Evolutionary conservation across 345 rosid genomes (phyloP).

Genomic region (Isatis tinctoria): DNA sequence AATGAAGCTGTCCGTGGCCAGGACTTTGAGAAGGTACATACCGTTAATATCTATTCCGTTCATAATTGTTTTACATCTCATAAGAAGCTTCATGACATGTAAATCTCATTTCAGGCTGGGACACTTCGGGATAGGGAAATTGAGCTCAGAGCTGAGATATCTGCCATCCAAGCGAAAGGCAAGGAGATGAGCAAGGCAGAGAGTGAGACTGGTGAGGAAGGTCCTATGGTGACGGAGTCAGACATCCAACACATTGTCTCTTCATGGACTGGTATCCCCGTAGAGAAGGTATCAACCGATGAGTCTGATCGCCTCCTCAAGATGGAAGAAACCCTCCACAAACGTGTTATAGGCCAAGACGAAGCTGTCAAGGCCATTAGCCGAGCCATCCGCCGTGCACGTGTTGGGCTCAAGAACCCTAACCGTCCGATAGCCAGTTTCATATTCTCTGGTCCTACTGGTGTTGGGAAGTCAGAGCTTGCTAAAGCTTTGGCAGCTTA

Average conservation of each 20-base stretch:
- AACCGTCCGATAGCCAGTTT: slow-evolving; percentile 63
- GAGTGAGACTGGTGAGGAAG: slow-evolving; percentile 81
- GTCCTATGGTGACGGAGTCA: slow-evolving; percentile 73
- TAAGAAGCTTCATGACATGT: not conserved
- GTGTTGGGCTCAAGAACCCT: slow-evolving; percentile 61
- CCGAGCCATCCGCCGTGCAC: slow-evolving; percentile 57
- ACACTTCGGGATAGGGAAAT: slow-evolving; percentile 89
- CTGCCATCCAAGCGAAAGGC: slow-evolving; percentile 81
- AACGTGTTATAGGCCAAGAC: slow-evolving; percentile 90
- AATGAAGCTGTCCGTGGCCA: slow-evolving; percentile 94
- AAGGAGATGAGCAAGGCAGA: slow-evolving; percentile 97
- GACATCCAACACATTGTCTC: slow-evolving; percentile 95
- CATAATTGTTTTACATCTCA: not conserved
- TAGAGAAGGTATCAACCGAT: slow-evolving; percentile 84
- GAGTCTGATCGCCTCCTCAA: slow-evolving; percentile 91
- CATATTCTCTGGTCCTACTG: slow-evolving; percentile 60
- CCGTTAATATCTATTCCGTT: not conserved
- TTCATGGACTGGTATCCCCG: slow-evolving; percentile 97
- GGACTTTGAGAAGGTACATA: slow-evolving; percentile 87
- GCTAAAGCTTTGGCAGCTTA: slow-evolving; percentile 56
- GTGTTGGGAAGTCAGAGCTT: slow-evolving; percentile 62
- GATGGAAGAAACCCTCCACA: slow-evolving; percentile 94
- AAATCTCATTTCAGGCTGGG: slow-evolving; percentile 76
- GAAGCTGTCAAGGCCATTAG: slow-evolving; percentile 85
- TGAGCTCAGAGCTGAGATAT: slow-evolving; percentile 86